These are phyloP conservation scores for Orbilia oligospora DNA, from an alignment of 2,329 filamentous ascomycete genomes.

Conservation along the genomic window DNA sequence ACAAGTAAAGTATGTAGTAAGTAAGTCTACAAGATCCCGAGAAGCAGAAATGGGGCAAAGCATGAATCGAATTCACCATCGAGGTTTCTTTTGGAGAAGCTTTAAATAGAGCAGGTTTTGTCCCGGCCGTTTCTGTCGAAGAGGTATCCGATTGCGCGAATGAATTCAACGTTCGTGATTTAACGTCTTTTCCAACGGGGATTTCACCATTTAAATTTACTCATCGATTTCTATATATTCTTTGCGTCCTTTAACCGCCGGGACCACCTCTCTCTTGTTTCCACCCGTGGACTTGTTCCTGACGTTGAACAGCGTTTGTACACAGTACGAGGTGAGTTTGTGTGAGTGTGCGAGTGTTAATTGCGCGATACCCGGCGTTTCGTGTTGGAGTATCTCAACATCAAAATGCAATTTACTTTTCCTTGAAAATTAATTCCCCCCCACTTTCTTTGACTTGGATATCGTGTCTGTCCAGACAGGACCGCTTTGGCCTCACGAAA, in stretches of 20 bases:
- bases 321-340: conserved; percentile 51
- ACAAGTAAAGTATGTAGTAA: too few relatives aligned
- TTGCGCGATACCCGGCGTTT: conserved; percentile 25
- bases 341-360: not conserved
- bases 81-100: not conserved
- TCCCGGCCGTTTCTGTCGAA: conserved; percentile 12
- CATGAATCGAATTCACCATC: not conserved
- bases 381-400: conserved; percentile 32
- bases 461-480: conserved; percentile 12
- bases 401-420: not conserved
- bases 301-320: conserved; percentile 40
- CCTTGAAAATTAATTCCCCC: not conserved
- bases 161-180: conserved; percentile 29
- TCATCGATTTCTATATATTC: not conserved
- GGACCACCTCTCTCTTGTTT: not conserved
- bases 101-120: conserved; percentile 53
- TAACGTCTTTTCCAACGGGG: conserved; percentile 47
- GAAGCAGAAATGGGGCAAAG: conserved; percentile 5
- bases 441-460: not conserved
- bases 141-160: conserved; percentile 10
- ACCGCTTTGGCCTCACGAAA: not conserved
- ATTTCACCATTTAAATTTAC: conserved; percentile 44
- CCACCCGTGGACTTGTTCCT: conserved; percentile 18
- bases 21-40: not conserved
- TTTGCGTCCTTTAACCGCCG: conserved; percentile 28